Conservation (phyloP, 139 green algal genomes). For the Spirogloea muscicola region DNA sequence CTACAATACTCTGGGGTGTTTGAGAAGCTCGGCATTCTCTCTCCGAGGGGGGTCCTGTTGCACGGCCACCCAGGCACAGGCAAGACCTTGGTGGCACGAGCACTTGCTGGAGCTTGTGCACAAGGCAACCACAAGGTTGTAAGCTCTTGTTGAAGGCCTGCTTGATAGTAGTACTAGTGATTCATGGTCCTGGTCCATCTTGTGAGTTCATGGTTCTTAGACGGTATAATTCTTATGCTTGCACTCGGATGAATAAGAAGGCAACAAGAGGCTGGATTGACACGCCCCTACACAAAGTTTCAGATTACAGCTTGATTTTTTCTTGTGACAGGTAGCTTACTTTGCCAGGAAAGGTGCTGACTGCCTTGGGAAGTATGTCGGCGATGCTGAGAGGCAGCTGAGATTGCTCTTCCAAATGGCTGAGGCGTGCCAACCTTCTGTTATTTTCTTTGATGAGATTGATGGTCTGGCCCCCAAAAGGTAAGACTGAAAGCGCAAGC, state of each 20-base stretch:
- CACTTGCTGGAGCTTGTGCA: slow-evolving; percentile 39
- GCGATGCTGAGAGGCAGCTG: slow-evolving; percentile 81
- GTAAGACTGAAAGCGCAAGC: neutral
- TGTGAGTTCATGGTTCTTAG: too few species aligned
- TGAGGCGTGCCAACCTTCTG: slow-evolving; percentile 56
- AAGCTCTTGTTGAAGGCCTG: too few species aligned
- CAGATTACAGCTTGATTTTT: too few species aligned
- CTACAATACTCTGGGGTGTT: slow-evolving; percentile 76
- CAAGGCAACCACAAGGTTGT: neutral
- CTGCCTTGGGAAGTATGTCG: slow-evolving; percentile 82
- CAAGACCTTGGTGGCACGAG: slow-evolving; percentile 28
- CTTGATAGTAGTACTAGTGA: too few species aligned
- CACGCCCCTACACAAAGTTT: too few species aligned
- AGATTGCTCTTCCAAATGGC: slow-evolving; percentile 62
- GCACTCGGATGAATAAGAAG: too few species aligned
- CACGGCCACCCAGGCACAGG: slow-evolving; percentile 50
- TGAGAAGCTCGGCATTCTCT: slow-evolving; percentile 54
- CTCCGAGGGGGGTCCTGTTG: slow-evolving; percentile 60
- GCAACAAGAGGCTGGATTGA: too few species aligned
- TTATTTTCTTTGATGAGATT: slow-evolving; percentile 91
- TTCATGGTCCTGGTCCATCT: too few species aligned
- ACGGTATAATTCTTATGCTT: too few species aligned
- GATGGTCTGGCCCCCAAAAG: slow-evolving; percentile 68
- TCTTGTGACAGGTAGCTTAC: too few species aligned
- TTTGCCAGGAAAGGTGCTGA: slow-evolving; percentile 82